phyloP scores from a whole-genome alignment of 2,329 filamentous ascomycete genomes.

The Penicillium sp. region DNA sequence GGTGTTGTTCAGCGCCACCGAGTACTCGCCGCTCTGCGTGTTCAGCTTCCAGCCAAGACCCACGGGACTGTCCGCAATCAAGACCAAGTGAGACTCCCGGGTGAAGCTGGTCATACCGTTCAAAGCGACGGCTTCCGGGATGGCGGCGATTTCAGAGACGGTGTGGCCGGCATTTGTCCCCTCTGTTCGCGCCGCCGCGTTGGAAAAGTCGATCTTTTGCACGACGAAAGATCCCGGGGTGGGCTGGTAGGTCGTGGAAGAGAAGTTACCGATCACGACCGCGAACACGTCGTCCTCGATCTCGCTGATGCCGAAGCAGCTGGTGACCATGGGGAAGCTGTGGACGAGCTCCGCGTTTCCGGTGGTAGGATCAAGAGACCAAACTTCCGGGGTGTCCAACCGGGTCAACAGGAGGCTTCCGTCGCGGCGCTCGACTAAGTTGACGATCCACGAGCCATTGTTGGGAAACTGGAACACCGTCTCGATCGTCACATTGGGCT shows the following conservation, averaged over 20 bases:
- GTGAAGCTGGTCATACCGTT: conserved; percentile 19
- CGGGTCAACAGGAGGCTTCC: conserved; percentile 18
- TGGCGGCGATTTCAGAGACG: conserved; percentile 12
- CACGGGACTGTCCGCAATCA: conserved; percentile 19
- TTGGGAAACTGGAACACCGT: conserved; percentile 20
- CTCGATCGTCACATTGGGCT: conserved; percentile 14
- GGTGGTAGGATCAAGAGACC: conserved; percentile 14
- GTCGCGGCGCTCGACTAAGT: conserved; percentile 15
- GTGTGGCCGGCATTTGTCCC: neutral
- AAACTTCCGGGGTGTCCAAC: conserved; percentile 18
- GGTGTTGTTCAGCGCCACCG: conserved; percentile 15
- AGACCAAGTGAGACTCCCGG: conserved; percentile 11
- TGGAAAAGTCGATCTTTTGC: conserved; percentile 16
- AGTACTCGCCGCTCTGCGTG: conserved; percentile 14
- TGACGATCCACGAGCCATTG: conserved; percentile 22
- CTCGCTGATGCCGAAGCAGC: conserved; percentile 21
- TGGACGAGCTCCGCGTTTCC: conserved; percentile 16
- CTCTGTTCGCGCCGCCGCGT: neutral
- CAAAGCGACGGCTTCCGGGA: conserved; percentile 15
- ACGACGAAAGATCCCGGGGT: conserved; percentile 15
- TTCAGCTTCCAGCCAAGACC: conserved; percentile 19
- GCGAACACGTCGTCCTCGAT: conserved; percentile 20
- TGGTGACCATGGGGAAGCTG: conserved; percentile 16
- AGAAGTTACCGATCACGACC: conserved; percentile 19
- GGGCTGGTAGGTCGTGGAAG: conserved; percentile 14